A percentile compares a stretch with the other conserved stretches of the same genome.
phyloP scores from a whole-genome alignment of 306 rosid genomes.

The Mimosa pudica region DNA sequence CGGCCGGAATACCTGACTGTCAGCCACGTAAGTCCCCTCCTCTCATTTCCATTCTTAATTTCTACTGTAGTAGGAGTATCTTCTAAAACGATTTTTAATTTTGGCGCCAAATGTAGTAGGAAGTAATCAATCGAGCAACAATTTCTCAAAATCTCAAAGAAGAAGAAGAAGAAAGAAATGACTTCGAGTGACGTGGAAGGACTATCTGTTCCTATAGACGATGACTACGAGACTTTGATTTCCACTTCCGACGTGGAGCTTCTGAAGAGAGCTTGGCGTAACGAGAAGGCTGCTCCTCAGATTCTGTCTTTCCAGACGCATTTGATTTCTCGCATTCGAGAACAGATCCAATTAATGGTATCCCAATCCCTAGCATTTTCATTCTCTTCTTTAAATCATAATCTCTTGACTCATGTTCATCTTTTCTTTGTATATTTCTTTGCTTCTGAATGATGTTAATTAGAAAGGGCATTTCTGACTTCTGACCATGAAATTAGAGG shows the following conservation, averaged over 20 bases:
- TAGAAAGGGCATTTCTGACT: not conserved
- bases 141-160: not conserved
- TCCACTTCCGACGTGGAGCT: slow-evolving; percentile 50
- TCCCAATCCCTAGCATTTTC: slow-evolving; percentile 17
- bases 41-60: no score
- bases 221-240: slow-evolving; percentile 43
- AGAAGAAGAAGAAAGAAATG: slow-evolving; percentile 25
- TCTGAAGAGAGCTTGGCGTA: slow-evolving; percentile 54
- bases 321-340: slow-evolving; percentile 58
- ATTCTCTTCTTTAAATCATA: not conserved
- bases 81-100: not conserved
- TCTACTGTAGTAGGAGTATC: no score
- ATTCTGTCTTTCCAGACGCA: slow-evolving; percentile 64
- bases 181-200: slow-evolving; percentile 51
- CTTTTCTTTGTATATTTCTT: not conserved
- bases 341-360: slow-evolving; percentile 77
- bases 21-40: no score
- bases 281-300: slow-evolving; percentile 54
- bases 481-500: not conserved
- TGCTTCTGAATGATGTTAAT: not conserved
- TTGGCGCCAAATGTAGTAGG: slow-evolving; percentile 10
- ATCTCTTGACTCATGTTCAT: no score
- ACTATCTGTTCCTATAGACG: slow-evolving; percentile 35
- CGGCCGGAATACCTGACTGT: no score
- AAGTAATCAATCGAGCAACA: not conserved